A percentile compares a stretch with the other conserved stretches of the same genome.
Evolutionary conservation across 140 eudicot species (phyloP).

Genomic region (Bidens hawaiensis): DNA sequence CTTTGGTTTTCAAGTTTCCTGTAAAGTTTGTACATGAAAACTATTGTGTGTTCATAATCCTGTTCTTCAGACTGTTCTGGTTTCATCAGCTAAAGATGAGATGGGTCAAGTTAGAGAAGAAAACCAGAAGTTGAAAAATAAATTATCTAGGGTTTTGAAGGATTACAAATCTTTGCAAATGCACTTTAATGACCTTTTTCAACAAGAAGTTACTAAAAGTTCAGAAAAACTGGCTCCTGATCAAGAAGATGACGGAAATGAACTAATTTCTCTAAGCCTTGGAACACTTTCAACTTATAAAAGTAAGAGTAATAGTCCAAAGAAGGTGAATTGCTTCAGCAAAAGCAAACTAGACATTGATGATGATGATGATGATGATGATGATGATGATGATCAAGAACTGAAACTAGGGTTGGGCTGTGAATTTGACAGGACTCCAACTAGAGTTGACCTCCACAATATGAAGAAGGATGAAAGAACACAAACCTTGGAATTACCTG

Average conservation of each 20-base stretch:
- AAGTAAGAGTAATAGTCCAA: slow-evolving; percentile 11
- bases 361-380: slow-evolving; percentile 33
- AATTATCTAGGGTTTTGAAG: slow-evolving; percentile 36
- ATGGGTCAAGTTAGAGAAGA: slow-evolving; percentile 63
- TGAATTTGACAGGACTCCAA: slow-evolving; percentile 25
- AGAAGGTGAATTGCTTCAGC: slow-evolving; percentile 15
- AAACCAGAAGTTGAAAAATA: slow-evolving; percentile 47
- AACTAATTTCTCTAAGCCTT: slow-evolving; percentile 52
- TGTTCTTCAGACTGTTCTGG: slow-evolving; percentile 33
- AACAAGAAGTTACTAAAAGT: slow-evolving; percentile 24
- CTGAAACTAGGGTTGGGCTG: slow-evolving; percentile 56
- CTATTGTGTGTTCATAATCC: background rate
- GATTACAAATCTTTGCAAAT: slow-evolving; percentile 47
- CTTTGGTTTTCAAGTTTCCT: background rate
- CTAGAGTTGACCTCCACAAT: slow-evolving; percentile 12
- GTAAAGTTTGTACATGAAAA: background rate
- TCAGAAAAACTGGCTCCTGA: slow-evolving; percentile 10
- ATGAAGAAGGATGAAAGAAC: slow-evolving; percentile 24
- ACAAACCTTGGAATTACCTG: slow-evolving; percentile 18
- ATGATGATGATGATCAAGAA: slow-evolving; percentile 32
- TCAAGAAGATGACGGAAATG: slow-evolving; percentile 25
- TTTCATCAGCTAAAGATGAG: slow-evolving; percentile 44
- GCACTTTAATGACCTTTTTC: slow-evolving; percentile 27
- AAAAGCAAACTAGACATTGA: slow-evolving; percentile 18
- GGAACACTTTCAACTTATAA: slow-evolving; percentile 43